A percentile compares a stretch with the other conserved stretches of the same genome.
Conservation (phyloP, 306 rosid genomes). For the Astragalus glycyphyllos region DNA sequence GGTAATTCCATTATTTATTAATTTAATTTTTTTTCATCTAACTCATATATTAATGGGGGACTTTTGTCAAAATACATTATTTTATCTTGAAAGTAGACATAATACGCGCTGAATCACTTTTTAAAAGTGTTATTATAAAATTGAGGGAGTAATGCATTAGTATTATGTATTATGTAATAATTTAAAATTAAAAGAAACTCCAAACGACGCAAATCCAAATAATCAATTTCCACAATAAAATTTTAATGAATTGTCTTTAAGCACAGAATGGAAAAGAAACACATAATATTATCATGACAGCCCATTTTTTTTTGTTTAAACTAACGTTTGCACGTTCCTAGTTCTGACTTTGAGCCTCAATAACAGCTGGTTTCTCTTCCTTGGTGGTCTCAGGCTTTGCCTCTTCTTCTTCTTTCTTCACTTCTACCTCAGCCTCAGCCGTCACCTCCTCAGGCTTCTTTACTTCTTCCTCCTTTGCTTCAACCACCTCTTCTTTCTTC, state of each 20-base stretch:
- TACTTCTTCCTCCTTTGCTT: background rate
- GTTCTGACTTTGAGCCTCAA: background rate
- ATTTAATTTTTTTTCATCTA: too few species aligned
- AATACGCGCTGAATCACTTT: too few species aligned
- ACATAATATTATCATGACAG: background rate
- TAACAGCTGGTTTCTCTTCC: background rate
- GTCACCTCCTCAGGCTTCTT: slow-evolving; percentile 4
- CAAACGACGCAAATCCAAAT: background rate
- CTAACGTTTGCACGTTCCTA: slow-evolving; percentile 15
- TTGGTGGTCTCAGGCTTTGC: background rate
- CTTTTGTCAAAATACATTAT: too few species aligned
- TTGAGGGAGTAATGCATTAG: too few species aligned
- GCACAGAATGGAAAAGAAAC: slow-evolving; percentile 36
- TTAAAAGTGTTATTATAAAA: too few species aligned
- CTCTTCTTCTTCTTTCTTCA: slow-evolving; percentile 1
- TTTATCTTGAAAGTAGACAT: too few species aligned
- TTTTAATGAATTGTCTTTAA: slow-evolving; percentile 11
- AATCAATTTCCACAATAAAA: slow-evolving; percentile 18
- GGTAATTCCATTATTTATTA: too few species aligned
- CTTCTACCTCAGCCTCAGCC: slow-evolving; percentile 10
- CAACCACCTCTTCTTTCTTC: slow-evolving; percentile 15
- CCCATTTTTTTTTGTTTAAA: background rate
- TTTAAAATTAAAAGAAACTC: background rate
- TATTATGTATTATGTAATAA: too few species aligned
- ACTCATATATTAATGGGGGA: too few species aligned